phyloP scores from a whole-genome alignment of 2,329 filamentous ascomycete species.

The Exophiala sp. region DNA sequence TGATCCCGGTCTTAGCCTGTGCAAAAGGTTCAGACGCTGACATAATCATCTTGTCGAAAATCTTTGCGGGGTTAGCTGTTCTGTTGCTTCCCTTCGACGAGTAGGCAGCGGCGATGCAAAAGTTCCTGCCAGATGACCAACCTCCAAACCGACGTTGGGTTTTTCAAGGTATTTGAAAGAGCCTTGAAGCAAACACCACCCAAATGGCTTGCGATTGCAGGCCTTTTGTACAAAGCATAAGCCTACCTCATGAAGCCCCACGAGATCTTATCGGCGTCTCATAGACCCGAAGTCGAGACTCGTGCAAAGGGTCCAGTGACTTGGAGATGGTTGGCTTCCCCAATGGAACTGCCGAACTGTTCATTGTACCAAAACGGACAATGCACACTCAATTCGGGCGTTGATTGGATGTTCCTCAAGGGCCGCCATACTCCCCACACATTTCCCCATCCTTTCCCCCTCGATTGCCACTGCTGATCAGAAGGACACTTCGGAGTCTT shows the following conservation, averaged over 20 bases:
- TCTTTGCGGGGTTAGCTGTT: not conserved
- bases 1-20: slow-evolving; percentile 51
- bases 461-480: not conserved
- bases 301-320: not conserved
- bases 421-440: slow-evolving; percentile 15
- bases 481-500: not conserved
- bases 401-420: slow-evolving; percentile 7
- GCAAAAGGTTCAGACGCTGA: slow-evolving; percentile 8
- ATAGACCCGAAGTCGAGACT: not conserved
- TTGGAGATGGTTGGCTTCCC: slow-evolving; percentile 11
- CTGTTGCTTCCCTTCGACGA: too few species aligned
- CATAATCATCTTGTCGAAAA: slow-evolving; percentile 8
- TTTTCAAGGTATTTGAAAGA: not conserved
- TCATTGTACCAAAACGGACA: slow-evolving; percentile 22
- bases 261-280: slow-evolving; percentile 4
- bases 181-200: too few species aligned
- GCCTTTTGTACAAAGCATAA: not conserved
- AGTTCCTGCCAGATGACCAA: too few species aligned
- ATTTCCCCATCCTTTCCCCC: slow-evolving; percentile 3
- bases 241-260: slow-evolving; percentile 10
- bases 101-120: not conserved
- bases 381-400: slow-evolving; percentile 11
- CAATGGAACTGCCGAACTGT: slow-evolving; percentile 21
- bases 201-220: too few species aligned
- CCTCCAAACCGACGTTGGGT: too few species aligned